Evolutionary conservation across 2,329 filamentous ascomycete species (phyloP).

Genomic region (Fusarium goolgardi): DNA sequence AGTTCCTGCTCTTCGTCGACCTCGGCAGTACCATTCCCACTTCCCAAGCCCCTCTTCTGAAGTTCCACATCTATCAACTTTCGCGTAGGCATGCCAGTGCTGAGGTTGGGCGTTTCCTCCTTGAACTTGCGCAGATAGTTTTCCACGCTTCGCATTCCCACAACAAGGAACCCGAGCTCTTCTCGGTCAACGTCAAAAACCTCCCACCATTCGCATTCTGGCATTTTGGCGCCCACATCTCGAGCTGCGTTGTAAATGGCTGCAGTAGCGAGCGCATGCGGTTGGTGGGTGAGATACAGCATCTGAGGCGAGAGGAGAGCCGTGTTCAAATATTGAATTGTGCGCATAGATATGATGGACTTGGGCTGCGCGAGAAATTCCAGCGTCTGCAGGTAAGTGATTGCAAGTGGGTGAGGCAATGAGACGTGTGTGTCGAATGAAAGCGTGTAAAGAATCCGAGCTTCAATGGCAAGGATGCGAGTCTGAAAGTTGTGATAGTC

Average conservation of each 20-base stretch:
- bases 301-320: slow-evolving; percentile 88
- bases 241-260: slow-evolving; percentile 90
- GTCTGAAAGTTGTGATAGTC: slow-evolving; percentile 74
- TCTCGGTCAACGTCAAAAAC: slow-evolving; percentile 96
- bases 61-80: slow-evolving; percentile 70
- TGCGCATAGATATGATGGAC: slow-evolving; percentile 69
- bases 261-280: slow-evolving; percentile 83
- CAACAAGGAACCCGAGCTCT: slow-evolving; percentile 91
- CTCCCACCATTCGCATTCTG: slow-evolving; percentile 94
- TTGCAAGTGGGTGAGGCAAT: slow-evolving; percentile 84
- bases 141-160: slow-evolving; percentile 83
- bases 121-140: slow-evolving; percentile 73
- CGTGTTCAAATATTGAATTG: slow-evolving; percentile 85
- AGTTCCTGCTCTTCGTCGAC: slow-evolving; percentile 58
- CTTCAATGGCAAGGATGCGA: slow-evolving; percentile 78
- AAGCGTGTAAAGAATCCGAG: slow-evolving; percentile 78
- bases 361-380: slow-evolving; percentile 67
- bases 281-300: slow-evolving; percentile 92
- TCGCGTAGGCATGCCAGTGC: slow-evolving; percentile 66
- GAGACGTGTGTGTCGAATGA: slow-evolving; percentile 88
- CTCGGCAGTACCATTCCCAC: slow-evolving; percentile 43
- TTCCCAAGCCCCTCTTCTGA: slow-evolving; percentile 60
- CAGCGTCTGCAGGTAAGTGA: slow-evolving; percentile 93
- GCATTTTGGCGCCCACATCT: slow-evolving; percentile 80
- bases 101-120: slow-evolving; percentile 63